Percentiles rank a stretch among this genome's conserved stretches.
These are phyloP conservation scores for Xylaria multiplex DNA, from an alignment of 2,329 filamentous ascomycete species.

Conservation along the genomic window DNA sequence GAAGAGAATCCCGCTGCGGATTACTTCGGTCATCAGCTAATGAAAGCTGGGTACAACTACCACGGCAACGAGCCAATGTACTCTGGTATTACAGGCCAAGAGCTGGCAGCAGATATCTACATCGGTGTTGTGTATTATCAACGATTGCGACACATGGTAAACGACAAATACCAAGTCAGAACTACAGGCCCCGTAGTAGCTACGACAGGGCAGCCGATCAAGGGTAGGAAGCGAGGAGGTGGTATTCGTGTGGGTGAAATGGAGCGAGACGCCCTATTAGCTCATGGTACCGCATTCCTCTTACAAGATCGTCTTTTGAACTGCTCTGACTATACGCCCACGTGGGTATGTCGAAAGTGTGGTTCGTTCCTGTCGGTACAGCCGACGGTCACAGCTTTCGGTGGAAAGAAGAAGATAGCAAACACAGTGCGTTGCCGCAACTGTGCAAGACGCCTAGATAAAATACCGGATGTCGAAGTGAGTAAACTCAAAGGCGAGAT, in stretches of 20 bases:
- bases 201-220: conserved; percentile 94
- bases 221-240: conserved; percentile 93
- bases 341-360: conserved; percentile 89
- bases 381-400: conserved; percentile 75
- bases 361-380: conserved; percentile 92
- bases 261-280: conserved; percentile 94
- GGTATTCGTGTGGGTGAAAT: conserved; percentile 99
- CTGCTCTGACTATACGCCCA: conserved; percentile 90
- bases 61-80: conserved; percentile 99
- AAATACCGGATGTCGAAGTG: conserved; percentile 66
- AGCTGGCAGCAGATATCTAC: conserved; percentile 95
- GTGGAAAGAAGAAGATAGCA: conserved; percentile 71
- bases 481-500: conserved; percentile 73
- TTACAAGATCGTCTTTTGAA: conserved; percentile 96
- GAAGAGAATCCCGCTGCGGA: conserved; percentile 92
- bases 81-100: conserved; percentile 93
- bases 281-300: conserved; percentile 93
- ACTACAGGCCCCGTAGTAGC: conserved; percentile 93
- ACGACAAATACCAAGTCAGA: conserved; percentile 98
- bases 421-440: conserved; percentile 80
- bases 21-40: conserved; percentile 95
- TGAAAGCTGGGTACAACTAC: conserved; percentile 96
- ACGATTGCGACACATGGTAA: conserved; percentile 98
- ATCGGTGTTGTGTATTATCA: conserved; percentile 98
- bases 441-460: conserved; percentile 73